These are phyloP conservation scores for Chalciporus chontae DNA, from an alignment of 768 basidiomycete species.

Conservation along the genomic window DNA sequence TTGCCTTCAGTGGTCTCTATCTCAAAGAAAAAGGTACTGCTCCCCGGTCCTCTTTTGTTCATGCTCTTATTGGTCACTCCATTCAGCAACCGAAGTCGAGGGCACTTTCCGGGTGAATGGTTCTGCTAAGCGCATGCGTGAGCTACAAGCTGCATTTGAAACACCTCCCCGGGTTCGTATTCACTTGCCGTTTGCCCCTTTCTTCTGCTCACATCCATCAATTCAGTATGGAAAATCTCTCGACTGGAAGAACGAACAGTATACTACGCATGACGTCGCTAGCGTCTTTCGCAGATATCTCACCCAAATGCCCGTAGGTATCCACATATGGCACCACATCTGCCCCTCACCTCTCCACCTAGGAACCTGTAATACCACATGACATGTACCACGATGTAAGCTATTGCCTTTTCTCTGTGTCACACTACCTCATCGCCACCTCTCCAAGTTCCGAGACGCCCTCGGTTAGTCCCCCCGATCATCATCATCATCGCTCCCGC, in stretches of 20 bases:
- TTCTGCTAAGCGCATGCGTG: constrained; percentile 93
- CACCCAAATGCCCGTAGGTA: constrained; percentile 91
- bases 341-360: constrained; percentile 8
- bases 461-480: constrained; percentile 48
- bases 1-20: constrained; percentile 68
- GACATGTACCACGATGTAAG: constrained; percentile 85
- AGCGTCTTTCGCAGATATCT: constrained; percentile 95
- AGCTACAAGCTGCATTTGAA: constrained; percentile 90
- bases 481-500: constrained; percentile 5
- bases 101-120: constrained; percentile 96
- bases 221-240: constrained; percentile 87
- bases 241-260: constrained; percentile 83
- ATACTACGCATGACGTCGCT: constrained; percentile 95
- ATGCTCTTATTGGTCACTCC: background rate
- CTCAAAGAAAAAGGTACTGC: constrained; percentile 86
- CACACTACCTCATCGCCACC: constrained; percentile 9
- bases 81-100: constrained; percentile 78
- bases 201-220: constrained; percentile 4
- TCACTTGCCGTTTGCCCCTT: background rate
- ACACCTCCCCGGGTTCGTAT: constrained; percentile 71
- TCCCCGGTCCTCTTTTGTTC: background rate
- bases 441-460: constrained; percentile 68
- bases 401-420: constrained; percentile 14
- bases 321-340: background rate
- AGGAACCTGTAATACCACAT: constrained; percentile 95